Evolutionary conservation across 2,329 filamentous ascomycete genomes (phyloP), one percentile per base, ranked within the genome.

Genomic region (Fusarium tanahbumbuense): DNA sequence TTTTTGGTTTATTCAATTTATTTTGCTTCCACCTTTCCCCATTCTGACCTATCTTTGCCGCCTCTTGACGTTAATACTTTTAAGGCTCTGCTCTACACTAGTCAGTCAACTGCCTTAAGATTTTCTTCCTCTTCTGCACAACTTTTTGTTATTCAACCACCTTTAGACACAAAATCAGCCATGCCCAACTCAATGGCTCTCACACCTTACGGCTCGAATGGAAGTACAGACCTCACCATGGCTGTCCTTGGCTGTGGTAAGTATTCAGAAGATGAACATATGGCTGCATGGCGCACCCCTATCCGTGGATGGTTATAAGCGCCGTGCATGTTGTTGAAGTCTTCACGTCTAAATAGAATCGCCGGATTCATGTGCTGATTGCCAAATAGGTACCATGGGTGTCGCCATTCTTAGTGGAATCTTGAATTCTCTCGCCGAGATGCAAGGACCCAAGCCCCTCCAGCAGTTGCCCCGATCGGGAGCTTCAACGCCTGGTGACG

Each of bases 331-430:
- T 18, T 46, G 23, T 47, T n/a, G 9, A 23, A 16, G 15, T 56
- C 20, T 30, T 28, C 27, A 27, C 41, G 15, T 47, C 32, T 25
- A 20, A 25, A 47, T 47, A 48, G 46, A 42, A 40, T 28, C 48
- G 15, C 30, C 20, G 11, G 20, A 15, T 37, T 25, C 54, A 49
- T 37, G 60, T 63, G 42, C 67, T 71, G 54, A 71, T 60, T 42
- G 54, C 61, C 40, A 56, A 52, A 55, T 73, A 94, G 92, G 93
- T 71, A 94, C 90, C 56, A 92, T 97, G 89, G 93, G 93, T 63
- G 92, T 93, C 65, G 93, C 93, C 61, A 94, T 97, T 73, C 87
- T 97, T 60, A 90, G 88, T 57, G 93, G 93, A 69, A 91, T 97
- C 76, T 87, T 97, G 73, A 84, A 88, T 64, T 92, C 92, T 13